Conservation (phyloP, 2,329 filamentous ascomycete species). For the Neurospora crassa region DNA sequence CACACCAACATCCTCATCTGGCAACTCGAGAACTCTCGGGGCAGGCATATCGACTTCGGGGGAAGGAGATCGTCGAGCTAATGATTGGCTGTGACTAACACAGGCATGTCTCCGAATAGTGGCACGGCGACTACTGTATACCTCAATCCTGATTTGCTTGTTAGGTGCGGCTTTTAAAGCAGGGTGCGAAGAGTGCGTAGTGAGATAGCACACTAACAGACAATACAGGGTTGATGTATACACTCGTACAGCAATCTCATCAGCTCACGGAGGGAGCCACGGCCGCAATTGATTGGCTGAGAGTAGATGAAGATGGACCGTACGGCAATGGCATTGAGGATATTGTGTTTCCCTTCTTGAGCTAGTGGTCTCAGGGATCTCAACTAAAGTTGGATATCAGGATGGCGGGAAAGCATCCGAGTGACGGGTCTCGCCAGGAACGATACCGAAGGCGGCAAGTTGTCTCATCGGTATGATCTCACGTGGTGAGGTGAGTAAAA, state of each 20-base stretch:
- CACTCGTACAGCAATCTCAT: not conserved
- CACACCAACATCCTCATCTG: not conserved
- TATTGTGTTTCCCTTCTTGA: not conserved
- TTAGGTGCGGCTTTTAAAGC: no score
- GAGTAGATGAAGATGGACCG: not conserved
- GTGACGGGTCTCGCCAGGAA: not conserved
- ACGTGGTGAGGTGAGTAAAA: not conserved
- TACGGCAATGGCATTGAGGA: not conserved
- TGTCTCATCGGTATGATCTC: not conserved
- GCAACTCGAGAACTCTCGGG: not conserved
- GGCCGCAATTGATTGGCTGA: not conserved
- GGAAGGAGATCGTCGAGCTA: not conserved
- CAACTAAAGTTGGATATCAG: not conserved
- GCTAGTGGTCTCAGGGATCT: not conserved
- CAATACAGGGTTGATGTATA: no score
- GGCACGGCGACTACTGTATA: not conserved
- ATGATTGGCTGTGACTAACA: not conserved
- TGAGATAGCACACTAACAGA: no score
- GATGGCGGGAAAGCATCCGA: not conserved
- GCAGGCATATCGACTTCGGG: not conserved
- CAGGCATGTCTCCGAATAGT: not conserved
- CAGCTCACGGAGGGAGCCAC: not conserved
- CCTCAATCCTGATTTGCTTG: no score
- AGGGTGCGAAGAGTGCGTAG: no score
- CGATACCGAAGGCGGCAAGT: not conserved